Conservation (phyloP, 2,329 filamentous ascomycete species). For the Microdochium trichocladiopsis region DNA sequence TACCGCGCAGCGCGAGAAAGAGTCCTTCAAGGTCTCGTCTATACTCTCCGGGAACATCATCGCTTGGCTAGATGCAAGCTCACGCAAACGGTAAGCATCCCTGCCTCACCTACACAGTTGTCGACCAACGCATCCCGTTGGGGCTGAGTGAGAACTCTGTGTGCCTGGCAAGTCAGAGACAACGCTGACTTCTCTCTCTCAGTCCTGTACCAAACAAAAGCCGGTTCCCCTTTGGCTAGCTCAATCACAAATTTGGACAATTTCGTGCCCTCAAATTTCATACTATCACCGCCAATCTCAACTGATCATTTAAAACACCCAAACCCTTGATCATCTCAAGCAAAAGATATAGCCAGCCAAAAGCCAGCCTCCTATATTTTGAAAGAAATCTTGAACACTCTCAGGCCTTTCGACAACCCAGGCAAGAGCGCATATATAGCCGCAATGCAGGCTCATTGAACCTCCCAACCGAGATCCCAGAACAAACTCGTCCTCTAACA, state of each 20-base stretch:
- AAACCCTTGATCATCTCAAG: background rate
- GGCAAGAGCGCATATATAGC: background rate
- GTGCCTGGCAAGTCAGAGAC: too few relatives aligned
- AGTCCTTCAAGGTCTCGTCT: background rate
- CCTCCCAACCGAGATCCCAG: background rate
- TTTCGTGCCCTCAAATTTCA: background rate
- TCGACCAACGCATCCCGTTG: too few relatives aligned
- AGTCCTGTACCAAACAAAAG: too few relatives aligned
- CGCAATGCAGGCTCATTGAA: background rate
- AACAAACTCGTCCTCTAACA: background rate
- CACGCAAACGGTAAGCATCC: background rate
- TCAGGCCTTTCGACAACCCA: background rate
- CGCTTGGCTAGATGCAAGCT: background rate
- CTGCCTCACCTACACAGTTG: background rate
- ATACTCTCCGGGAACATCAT: background rate
- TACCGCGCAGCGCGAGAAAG: too few relatives aligned
- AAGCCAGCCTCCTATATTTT: too few relatives aligned
- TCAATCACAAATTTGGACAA: background rate
- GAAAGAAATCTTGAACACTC: background rate
- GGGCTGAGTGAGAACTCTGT: too few relatives aligned
- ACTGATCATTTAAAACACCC: background rate
- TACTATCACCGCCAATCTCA: background rate
- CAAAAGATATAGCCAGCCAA: background rate
- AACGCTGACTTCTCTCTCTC: too few relatives aligned
- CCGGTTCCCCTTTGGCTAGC: background rate